Evolutionary conservation across 805 yeast genomes (phyloP), one percentile per base, ranked within the genome.

Genomic region (Candida coquimbonensis): DNA sequence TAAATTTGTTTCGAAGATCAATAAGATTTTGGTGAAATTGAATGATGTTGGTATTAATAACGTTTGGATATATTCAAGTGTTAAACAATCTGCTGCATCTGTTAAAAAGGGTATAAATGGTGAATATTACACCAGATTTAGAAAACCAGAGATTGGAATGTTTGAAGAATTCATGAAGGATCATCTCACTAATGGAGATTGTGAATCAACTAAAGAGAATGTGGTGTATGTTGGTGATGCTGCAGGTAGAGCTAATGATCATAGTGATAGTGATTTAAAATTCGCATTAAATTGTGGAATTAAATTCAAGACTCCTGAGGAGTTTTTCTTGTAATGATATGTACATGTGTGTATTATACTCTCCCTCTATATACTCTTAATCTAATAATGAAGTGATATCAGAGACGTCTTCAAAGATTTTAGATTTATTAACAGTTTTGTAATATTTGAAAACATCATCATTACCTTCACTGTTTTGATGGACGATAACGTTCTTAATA

Each of bases 191-290:
- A 12, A 29, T 5, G 14, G 13, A 14, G 27, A 24, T 24, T 35
- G 29, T 5, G 55, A 58, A 3, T 50, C 52, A 0, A 46, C 47
- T 9, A 53, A 80, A 2, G 80, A 59, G 0, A 52, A 63, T 9
- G 76, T 87, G 42, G 69, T 81, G 44, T 93, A 66, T 61, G 90
- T 89, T n/a, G 99, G 99, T 7, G 99, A 91, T 67, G 98, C 98
- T 0, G 98, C 96, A 7, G 99, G 98, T 1, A 70, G 98, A 44
- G 56, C 60, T 2, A 62, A 58, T 0, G 98, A 91, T 62, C 85
- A 83, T 59, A 86, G 93, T 70, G 89, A 86, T 54, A 77, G 85
- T 41, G 99, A 91, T 62, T 63, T 60, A 51, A 59, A 49, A 45
- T 90, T 90, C 70, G 96, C 98, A 0, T 51, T 68, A 38, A 71